Conservation (phyloP, 257 asterid species). For the Solanum infundibuliforme region DNA sequence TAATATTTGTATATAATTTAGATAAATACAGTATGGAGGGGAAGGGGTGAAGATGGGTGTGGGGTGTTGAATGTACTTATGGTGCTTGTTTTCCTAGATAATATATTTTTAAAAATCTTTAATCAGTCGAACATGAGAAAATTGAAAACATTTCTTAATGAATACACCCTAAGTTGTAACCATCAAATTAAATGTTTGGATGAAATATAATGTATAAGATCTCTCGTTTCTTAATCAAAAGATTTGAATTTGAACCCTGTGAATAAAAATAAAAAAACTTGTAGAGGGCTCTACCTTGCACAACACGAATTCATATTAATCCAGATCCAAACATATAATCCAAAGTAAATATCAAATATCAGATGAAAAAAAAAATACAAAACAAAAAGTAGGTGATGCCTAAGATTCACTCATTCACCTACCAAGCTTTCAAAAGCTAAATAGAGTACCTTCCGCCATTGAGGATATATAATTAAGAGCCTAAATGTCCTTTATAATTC, state of each 20-base stretch:
- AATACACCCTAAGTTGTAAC: neutral
- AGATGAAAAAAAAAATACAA: neutral
- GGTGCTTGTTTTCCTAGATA: neutral
- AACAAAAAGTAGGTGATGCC: neutral
- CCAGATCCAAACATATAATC: neutral
- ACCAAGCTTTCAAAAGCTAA: neutral
- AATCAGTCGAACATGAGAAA: accelerated
- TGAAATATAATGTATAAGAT: neutral
- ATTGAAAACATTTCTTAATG: neutral
- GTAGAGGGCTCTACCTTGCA: neutral
- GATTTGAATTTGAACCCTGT: accelerated
- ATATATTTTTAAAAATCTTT: neutral
- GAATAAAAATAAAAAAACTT: neutral
- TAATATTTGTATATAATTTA: neutral
- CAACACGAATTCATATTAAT: neutral
- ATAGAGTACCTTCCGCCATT: neutral
- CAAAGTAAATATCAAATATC: neutral
- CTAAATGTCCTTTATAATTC: neutral
- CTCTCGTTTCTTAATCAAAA: neutral
- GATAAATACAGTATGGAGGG: neutral
- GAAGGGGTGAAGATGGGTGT: neutral
- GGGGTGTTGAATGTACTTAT: neutral
- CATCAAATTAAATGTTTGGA: neutral
- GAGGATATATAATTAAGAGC: neutral
- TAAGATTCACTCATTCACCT: constrained; percentile 2